These are phyloP conservation scores for Phoenix dactylifera DNA, from an alignment of 176 grass and related monocot genomes.

Conservation along the genomic window DNA sequence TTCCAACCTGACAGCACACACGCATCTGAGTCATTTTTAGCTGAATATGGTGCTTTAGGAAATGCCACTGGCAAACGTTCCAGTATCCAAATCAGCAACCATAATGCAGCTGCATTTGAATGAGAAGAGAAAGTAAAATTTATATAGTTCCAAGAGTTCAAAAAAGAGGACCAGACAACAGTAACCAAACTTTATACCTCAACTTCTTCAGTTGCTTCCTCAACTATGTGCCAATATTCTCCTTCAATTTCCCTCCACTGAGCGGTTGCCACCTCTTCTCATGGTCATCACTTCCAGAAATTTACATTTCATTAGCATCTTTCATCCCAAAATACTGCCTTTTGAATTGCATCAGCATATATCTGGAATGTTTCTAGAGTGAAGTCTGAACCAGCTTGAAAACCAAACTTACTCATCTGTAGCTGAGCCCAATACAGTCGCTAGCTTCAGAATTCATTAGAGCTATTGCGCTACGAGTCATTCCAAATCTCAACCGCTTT, in stretches of 20 bases:
- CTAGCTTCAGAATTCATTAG: constrained; percentile 25
- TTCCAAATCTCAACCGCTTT: constrained; percentile 82
- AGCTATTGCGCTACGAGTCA: constrained; percentile 29
- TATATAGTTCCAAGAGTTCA: neutral
- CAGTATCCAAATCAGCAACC: constrained; percentile 91
- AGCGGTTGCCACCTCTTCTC: constrained; percentile 52
- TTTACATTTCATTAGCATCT: neutral
- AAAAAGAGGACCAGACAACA: too few relatives aligned
- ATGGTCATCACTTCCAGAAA: constrained; percentile 4
- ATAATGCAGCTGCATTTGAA: constrained; percentile 61
- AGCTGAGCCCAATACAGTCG: constrained; percentile 26
- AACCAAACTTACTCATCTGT: constrained; percentile 81
- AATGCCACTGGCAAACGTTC: constrained; percentile 78
- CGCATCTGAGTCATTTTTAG: constrained; percentile 41
- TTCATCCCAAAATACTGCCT: constrained; percentile 64
- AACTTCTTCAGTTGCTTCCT: constrained; percentile 68
- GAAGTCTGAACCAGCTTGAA: constrained; percentile 84
- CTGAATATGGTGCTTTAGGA: constrained; percentile 25
- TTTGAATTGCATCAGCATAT: constrained; percentile 66
- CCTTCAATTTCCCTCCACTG: constrained; percentile 45
- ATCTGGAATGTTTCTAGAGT: constrained; percentile 60
- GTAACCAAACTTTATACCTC: constrained; percentile 41
- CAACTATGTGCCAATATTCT: constrained; percentile 95
- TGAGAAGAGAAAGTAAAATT: neutral
- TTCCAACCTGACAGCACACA: constrained; percentile 66